Evolutionary conservation across 768 basidiomycete species (phyloP), one percentile per base, ranked within the genome.

Genomic region (Russula ochroleuca): DNA sequence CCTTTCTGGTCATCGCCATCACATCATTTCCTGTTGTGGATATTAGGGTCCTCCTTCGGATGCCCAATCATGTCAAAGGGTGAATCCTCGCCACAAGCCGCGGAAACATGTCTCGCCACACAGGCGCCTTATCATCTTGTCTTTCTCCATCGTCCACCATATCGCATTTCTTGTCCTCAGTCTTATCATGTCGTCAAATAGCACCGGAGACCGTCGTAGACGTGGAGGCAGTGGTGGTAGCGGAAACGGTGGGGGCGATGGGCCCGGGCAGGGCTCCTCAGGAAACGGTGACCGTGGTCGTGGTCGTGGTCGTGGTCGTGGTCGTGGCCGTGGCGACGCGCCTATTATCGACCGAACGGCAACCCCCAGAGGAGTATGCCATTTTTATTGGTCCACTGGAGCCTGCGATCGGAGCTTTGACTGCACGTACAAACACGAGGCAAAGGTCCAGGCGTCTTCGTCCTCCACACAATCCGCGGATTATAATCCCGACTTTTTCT

Each of bases 341-440:
- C 56, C 57, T 15, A 49, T 61, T 40, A 40, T 48, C 21, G 67
- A 63, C 19, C 48, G 47, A 38, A 15, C 48, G 19, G n/a, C 43
- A 45, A 54, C 62, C 17, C 73, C 74, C 1, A 62, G 62, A 21
- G 70, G 70, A n/a, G 51, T 69, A 3, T 75, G 74, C 62, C 38
- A 59, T 7, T 71, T 70, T 43, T 76, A 56, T 63, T 76, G 72
- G 72, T 62, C 69, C 1, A 65, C 66, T 40, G 75, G 75, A 45
- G 53, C 59, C 8, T 76, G 75, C 43, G 47, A 62, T 37, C 68
- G 63, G 2, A 49, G 57, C 5, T 73, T 73, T 45, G 71, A 72
- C 17, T 76, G 75, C 55, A 63, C 57, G 0, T 74, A 63, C 61
- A 64, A 61, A 59, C 75, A 76, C 50, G 48, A 67, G 23, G 55